Percentiles rank a stretch among this genome's conserved stretches.
These are phyloP conservation scores for Carex kokanica DNA, from an alignment of 176 grass and related monocot genomes.

Conservation along the genomic window DNA sequence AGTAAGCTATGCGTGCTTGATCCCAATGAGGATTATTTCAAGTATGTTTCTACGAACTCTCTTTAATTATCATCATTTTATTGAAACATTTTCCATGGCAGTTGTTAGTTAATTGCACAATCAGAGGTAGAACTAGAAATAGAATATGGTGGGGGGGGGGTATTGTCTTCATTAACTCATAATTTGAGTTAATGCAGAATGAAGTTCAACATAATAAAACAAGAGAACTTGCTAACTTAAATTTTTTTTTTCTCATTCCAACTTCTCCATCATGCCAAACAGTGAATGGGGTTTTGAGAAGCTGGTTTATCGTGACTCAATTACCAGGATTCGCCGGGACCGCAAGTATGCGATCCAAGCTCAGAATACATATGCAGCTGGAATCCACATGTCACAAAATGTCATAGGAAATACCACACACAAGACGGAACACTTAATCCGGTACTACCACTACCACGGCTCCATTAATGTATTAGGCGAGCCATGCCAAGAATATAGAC, in stretches of 20 bases:
- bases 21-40: conserved; percentile 41
- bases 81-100: background rate
- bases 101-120: background rate
- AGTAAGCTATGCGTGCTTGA: conserved; percentile 61
- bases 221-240: background rate
- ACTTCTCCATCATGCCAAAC: background rate
- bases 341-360: conserved; percentile 85
- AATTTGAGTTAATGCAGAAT: background rate
- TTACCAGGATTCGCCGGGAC: conserved; percentile 69
- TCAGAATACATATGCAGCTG: conserved; percentile 70
- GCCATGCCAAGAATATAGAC: conserved; percentile 58
- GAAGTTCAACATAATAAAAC: background rate
- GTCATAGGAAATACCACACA: too few relatives aligned
- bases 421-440: conserved; percentile 79
- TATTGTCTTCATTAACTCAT: too few relatives aligned
- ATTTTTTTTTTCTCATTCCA: background rate
- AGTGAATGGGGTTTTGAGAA: conserved; percentile 95
- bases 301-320: conserved; percentile 73
- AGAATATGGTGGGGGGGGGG: too few relatives aligned
- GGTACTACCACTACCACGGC: conserved; percentile 96
- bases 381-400: conserved; percentile 86
- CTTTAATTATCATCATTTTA: background rate
- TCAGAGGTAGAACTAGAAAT: too few relatives aligned
- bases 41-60: conserved; percentile 30
- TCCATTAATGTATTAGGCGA: conserved; percentile 77